Evolutionary conservation across 305 asterid species (phyloP).

Genomic region (Plantago coronopus): DNA sequence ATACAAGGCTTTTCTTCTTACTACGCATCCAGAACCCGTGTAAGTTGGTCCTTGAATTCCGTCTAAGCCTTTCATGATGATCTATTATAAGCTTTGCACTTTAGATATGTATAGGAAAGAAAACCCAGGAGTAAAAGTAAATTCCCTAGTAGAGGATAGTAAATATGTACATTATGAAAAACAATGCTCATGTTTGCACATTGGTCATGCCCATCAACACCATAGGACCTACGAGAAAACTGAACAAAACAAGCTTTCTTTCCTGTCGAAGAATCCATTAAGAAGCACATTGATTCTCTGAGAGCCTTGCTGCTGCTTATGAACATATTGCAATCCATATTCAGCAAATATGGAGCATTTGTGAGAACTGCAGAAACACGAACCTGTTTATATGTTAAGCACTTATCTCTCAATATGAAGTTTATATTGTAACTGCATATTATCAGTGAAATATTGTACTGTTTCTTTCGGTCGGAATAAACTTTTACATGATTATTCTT

Average conservation of each 20-base stretch:
- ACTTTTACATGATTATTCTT: neutral
- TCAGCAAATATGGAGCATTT: slow-evolving; percentile 78
- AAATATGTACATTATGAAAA: slow-evolving; percentile 48
- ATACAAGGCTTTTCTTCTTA: slow-evolving; percentile 73
- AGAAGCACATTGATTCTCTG: slow-evolving; percentile 79
- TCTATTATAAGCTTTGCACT: slow-evolving; percentile 34
- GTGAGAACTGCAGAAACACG: slow-evolving; percentile 84
- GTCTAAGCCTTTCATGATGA: slow-evolving; percentile 82
- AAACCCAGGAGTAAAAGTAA: neutral
- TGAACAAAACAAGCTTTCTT: slow-evolving; percentile 81
- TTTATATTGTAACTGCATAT: neutral
- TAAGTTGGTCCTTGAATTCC: slow-evolving; percentile 91
- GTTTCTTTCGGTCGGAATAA: neutral
- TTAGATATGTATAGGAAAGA: neutral
- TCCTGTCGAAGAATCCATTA: slow-evolving; percentile 79
- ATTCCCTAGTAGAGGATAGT: neutral
- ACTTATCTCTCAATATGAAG: neutral
- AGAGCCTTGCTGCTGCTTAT: slow-evolving; percentile 79
- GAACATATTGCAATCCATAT: slow-evolving; percentile 79
- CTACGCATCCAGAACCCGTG: slow-evolving; percentile 85
- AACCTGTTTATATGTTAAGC: slow-evolving; percentile 34
- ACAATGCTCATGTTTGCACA: slow-evolving; percentile 72
- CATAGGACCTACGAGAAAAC: slow-evolving; percentile 77
- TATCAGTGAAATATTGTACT: neutral
- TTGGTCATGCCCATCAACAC: slow-evolving; percentile 72